These are phyloP conservation scores for Trypanosoma melophagium DNA, from an alignment of 208 protist genomes.

Conservation along the genomic window DNA sequence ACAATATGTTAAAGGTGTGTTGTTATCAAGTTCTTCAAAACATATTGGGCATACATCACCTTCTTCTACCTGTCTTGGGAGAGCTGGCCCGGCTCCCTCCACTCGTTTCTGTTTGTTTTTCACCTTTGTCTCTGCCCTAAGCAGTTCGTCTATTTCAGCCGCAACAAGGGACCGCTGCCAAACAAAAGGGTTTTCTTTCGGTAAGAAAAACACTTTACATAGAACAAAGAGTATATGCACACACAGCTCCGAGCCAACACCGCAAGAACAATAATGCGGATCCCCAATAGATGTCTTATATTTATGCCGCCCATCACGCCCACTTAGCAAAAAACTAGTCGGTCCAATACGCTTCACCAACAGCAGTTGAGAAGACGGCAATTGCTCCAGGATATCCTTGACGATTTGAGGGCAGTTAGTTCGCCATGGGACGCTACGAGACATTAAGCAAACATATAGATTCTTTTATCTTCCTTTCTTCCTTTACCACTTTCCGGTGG, in stretches of 20 bases:
- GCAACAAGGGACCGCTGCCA: conserved; percentile 72
- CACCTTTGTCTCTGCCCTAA: conserved; percentile 26
- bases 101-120: conserved; percentile 18
- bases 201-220: conserved; percentile 43
- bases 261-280: conserved; percentile 64
- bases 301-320: conserved; percentile 16
- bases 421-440: conserved; percentile 31
- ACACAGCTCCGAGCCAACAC: conserved; percentile 44
- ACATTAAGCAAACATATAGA: conserved; percentile 20
- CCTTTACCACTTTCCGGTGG: neutral
- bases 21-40: conserved; percentile 30
- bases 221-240: conserved; percentile 70
- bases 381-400: conserved; percentile 17
- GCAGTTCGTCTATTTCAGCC: conserved; percentile 50
- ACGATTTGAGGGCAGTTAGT: conserved; percentile 18
- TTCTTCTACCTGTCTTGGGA: conserved; percentile 20
- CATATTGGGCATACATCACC: conserved; percentile 44
- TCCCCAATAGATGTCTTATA: conserved; percentile 51
- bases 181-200: conserved; percentile 39
- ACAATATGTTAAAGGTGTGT: conserved; percentile 30
- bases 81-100: conserved; percentile 1
- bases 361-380: conserved; percentile 26
- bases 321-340: conserved; percentile 40
- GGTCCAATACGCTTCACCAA: conserved; percentile 33
- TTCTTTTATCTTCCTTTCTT: neutral